These are phyloP conservation scores for Begonia peltatifolia DNA, from an alignment of 306 rosid species.

Conservation along the genomic window DNA sequence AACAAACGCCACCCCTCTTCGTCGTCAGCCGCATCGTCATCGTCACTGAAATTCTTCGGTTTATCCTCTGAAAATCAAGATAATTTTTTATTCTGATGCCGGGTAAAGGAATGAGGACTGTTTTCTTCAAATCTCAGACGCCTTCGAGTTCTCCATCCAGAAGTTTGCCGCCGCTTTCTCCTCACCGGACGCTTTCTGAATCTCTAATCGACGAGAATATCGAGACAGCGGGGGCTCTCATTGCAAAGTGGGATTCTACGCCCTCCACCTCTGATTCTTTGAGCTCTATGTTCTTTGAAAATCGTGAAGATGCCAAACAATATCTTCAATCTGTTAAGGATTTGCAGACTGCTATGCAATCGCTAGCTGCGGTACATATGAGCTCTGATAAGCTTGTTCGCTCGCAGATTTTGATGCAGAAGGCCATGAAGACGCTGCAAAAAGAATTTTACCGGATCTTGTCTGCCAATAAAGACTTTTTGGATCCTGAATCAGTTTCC, in stretches of 20 bases:
- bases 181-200: constrained; percentile 18
- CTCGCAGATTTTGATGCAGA: constrained; percentile 31
- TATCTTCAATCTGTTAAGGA: constrained; percentile 27
- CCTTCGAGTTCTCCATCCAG: constrained; percentile 1
- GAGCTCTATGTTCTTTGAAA: constrained; percentile 19
- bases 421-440: constrained; percentile 34
- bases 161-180: constrained; percentile 5
- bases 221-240: constrained; percentile 25
- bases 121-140: constrained; percentile 15
- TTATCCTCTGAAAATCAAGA: not conserved
- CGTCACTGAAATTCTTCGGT: not conserved
- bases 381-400: constrained; percentile 21
- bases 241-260: constrained; percentile 21
- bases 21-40: not conserved
- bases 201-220: constrained; percentile 31
- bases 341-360: constrained; percentile 35
- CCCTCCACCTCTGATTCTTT: not conserved
- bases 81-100: constrained; percentile 1
- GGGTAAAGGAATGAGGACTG: constrained; percentile 13
- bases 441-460: constrained; percentile 31
- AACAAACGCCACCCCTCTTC: not conserved
- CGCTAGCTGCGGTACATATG: constrained; percentile 21
- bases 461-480: constrained; percentile 19
- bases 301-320: constrained; percentile 27
- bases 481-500: constrained; percentile 27